phyloP scores from a whole-genome alignment of 495 filamentous ascomycete genomes.

The Penicillium antarcticum region DNA sequence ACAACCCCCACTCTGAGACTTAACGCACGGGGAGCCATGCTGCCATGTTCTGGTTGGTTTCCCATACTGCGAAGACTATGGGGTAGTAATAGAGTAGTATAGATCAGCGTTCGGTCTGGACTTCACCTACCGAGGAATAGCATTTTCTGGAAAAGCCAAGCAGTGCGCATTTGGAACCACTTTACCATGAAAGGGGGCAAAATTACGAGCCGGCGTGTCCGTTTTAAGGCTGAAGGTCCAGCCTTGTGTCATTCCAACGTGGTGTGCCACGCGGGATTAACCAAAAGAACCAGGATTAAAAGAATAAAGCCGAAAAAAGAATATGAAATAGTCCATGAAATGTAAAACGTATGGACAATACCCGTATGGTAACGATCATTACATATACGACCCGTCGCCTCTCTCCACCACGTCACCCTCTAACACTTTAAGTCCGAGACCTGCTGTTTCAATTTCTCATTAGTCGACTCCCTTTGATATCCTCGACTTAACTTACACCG shows the following conservation, averaged over 20 bases:
- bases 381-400: slow-evolving; percentile 3
- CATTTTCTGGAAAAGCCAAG: neutral
- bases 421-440: slow-evolving; percentile 18
- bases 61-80: neutral
- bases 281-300: too few relatives aligned
- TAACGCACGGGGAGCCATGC: neutral
- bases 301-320: neutral
- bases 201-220: slow-evolving; percentile 1
- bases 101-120: neutral
- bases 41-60: slow-evolving; percentile 4
- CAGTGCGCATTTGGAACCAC: too few relatives aligned
- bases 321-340: neutral
- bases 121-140: neutral
- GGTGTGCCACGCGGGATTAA: neutral
- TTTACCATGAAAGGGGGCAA: neutral
- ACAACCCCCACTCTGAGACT: slow-evolving; percentile 3
- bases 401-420: slow-evolving; percentile 6
- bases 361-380: neutral
- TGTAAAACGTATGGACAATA: too few relatives aligned
- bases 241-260: slow-evolving; percentile 9
- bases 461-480: slow-evolving; percentile 9
- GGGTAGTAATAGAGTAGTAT: neutral
- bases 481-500: neutral
- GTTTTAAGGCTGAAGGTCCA: slow-evolving; percentile 1
- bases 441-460: slow-evolving; percentile 16